Conservation (phyloP, 352 stramenopile genomes). For the Pythium aquatile region DNA sequence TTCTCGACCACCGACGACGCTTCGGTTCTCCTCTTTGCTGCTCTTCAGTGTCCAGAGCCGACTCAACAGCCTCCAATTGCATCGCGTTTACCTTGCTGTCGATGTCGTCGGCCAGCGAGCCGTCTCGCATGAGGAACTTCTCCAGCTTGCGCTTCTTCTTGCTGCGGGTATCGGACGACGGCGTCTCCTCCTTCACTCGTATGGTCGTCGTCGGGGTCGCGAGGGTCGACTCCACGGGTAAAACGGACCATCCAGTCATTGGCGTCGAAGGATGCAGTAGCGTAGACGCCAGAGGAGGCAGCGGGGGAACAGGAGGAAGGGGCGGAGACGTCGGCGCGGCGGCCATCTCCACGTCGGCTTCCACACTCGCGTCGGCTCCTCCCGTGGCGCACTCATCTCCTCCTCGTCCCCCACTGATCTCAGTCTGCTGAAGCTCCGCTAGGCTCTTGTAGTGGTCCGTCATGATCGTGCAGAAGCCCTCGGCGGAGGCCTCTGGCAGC, state of each 20-base stretch:
- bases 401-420: neutral
- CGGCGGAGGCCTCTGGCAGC: slow-evolving; percentile 57
- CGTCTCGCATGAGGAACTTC: slow-evolving; percentile 31
- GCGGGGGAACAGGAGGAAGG: neutral
- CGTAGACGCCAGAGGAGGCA: neutral
- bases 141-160: slow-evolving; percentile 57
- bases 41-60: neutral
- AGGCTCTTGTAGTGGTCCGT: slow-evolving; percentile 61
- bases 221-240: neutral
- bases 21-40: neutral
- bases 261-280: neutral
- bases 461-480: slow-evolving; percentile 73
- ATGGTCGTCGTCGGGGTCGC: neutral
- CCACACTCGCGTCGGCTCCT: neutral
- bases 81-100: neutral
- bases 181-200: slow-evolving; percentile 7
- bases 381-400: neutral
- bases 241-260: neutral
- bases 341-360: neutral
- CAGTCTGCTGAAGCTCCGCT: slow-evolving; percentile 22
- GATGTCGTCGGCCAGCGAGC: neutral
- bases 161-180: slow-evolving; percentile 12
- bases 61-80: neutral
- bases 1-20: neutral
- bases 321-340: neutral